Evolutionary conservation across 305 asterid species (phyloP), one percentile per base, ranked within the genome.

Genomic region (Solanum hybrid): DNA sequence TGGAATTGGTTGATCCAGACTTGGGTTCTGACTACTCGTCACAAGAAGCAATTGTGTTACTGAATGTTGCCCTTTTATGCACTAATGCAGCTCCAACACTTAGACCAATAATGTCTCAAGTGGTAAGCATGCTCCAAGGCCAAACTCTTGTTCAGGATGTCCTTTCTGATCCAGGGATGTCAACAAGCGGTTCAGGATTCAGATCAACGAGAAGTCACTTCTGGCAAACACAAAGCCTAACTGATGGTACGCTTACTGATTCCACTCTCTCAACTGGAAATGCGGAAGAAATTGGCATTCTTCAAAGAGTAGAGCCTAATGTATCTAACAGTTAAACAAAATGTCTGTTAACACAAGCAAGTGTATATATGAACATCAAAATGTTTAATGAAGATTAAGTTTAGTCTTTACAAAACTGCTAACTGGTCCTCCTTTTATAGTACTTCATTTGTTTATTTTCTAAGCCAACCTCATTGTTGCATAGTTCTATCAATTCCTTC

Each of bases 81-180:
- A 96, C 99, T 13, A 96, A 96, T 38, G 98, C 98, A 1, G 93
- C 98, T 41, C 98, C 99, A 37, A 96, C 98, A 39, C 94, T 96
- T 4, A 93, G 98, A 93, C 99, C 98, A 14, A 94, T 29, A 61
- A 97, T 96, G 99, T 93, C 99, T 82, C 98, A 96, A 91, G 99
- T 95, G 88, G 98, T 97, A 82, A 96, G 98, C 94, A 97, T 97
- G 98, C 97, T 96, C 7, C 98, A 96, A 89, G 99, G 99, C 8
- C 94, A 94, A 87, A 96, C 98, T 2, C 96, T 92, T 10, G 92
- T 97, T 73, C 97, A 95, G 41, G 98, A 97, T 90, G 77, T 97
- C 70, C 95, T 96, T 45, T 96, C 98, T 75, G 99, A 96, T 90
- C 96, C 98, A 0, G 95, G 98, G 79, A 92, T 94, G 39, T 97